Evolutionary conservation across 1,139 yeast species (phyloP), one percentile per base, ranked within the genome.

Genomic region (Candida dubliniensis): DNA sequence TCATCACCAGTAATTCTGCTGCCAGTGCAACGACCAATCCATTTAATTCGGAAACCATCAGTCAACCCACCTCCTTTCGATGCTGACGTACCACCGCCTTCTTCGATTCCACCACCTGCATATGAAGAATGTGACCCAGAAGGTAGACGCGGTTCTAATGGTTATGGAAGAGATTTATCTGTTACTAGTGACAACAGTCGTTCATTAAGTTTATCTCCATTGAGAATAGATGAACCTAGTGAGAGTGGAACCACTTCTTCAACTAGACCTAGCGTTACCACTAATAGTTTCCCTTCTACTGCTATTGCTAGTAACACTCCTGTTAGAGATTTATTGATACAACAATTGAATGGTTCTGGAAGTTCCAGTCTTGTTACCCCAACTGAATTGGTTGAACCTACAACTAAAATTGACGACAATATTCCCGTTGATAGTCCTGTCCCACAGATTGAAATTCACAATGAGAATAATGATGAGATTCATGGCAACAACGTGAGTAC

Each of bases 51-150:
- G 41, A 57, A 60, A 31, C 78, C 77, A 2, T 64, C 74, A 1
- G 53, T 58, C 30, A 68, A 69, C 35, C 79, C 78, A 2, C 79
- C 78, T 2, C 65, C 76, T 18, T 74, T 72, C 49, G 65, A 66
- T 38, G 43, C 56, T 4, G 53, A 64, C 6, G 63, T 68, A 2
- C 69, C 69, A 8, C 59, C 64, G n/a, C 52, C 50, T 4, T 51
- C 50, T 27, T 54, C 55, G 8, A 52, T 54, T 1, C 61, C 65
- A 1, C 68, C 71, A 10, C 77, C 78, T 1, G 72, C 76, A 2
- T 71, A 71, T 45, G 67, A 63, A 37, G 65, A 58, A 30, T 58
- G 55, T 40, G 65, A 56, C 6, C 13, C 39, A 15, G 34, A 14
- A 12, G 25, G 36, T 31, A 32, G 35, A 23, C 12, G 40, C 34